Percentiles rank a stretch among this genome's conserved stretches.
Evolutionary conservation across 352 stramenopile genomes (phyloP).

Genomic region (Globisporangium spiculum): DNA sequence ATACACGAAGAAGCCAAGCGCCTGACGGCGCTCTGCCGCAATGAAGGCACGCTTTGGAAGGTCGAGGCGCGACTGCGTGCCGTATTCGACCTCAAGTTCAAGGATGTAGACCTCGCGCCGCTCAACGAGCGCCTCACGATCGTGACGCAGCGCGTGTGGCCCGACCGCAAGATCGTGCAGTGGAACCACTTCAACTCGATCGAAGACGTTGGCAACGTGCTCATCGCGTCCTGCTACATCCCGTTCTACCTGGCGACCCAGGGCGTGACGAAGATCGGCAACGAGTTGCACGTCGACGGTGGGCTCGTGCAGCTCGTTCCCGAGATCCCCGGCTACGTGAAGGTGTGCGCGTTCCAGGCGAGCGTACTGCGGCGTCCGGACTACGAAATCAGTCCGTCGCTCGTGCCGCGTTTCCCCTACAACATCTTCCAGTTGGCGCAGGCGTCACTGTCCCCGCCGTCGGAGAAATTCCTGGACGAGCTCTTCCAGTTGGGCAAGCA

Average conservation of each 20-base stretch:
- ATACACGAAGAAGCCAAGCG: conserved; percentile 61
- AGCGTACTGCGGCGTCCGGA: conserved; percentile 47
- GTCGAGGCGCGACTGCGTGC: conserved; percentile 56
- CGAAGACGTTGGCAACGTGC: conserved; percentile 54
- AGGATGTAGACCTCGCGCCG: conserved; percentile 32
- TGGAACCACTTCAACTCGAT: conserved; percentile 54
- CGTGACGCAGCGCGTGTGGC: conserved; percentile 71
- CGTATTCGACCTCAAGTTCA: conserved; percentile 56
- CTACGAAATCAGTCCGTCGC: conserved; percentile 76
- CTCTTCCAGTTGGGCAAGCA: conserved; percentile 59
- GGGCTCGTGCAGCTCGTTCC: conserved; percentile 67
- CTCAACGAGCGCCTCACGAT: conserved; percentile 59
- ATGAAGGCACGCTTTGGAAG: conserved; percentile 59
- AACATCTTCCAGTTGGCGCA: conserved; percentile 49
- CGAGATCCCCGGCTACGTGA: conserved; percentile 59
- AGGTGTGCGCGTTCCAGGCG: conserved; percentile 67
- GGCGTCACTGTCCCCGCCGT: conserved; percentile 58
- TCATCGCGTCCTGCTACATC: conserved; percentile 78
- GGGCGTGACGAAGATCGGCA: conserved; percentile 50
- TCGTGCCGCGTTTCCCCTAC: conserved; percentile 59
- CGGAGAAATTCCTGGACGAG: conserved; percentile 54
- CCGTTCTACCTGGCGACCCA: conserved; percentile 67
- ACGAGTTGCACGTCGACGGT: conserved; percentile 70
- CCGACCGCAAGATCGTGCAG: conserved; percentile 43
- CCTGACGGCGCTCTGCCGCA: conserved; percentile 52